phyloP scores from a whole-genome alignment of 345 rosid species.

The Cardamine occulta region DNA sequence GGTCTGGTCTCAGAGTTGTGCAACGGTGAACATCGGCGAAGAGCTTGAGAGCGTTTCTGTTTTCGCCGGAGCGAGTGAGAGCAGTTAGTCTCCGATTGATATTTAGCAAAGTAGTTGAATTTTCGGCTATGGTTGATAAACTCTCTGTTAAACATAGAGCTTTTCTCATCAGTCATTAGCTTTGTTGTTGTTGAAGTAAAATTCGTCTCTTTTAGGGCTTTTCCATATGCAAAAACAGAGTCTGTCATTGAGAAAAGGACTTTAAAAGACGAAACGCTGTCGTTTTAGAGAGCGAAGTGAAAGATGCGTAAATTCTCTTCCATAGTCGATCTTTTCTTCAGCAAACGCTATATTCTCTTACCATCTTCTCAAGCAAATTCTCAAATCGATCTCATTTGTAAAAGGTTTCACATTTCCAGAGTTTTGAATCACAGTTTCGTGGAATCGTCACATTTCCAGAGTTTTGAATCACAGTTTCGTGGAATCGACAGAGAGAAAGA shows the following conservation, averaged over 20 bases:
- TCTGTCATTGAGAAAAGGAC: neutral
- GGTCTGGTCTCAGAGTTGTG: constrained; percentile 56
- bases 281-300: constrained; percentile 18
- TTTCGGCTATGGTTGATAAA: constrained; percentile 26
- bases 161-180: constrained; percentile 43
- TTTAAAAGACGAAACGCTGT: constrained; percentile 12
- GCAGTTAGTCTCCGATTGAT: constrained; percentile 57
- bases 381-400: constrained; percentile 8
- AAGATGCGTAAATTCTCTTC: constrained; percentile 33
- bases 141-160: constrained; percentile 31
- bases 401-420: constrained; percentile 33
- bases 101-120: constrained; percentile 45
- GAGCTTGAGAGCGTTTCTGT: constrained; percentile 56
- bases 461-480: neutral
- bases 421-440: neutral
- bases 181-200: neutral
- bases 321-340: constrained; percentile 17
- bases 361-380: constrained; percentile 22
- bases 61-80: constrained; percentile 51
- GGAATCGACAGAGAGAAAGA: constrained; percentile 23
- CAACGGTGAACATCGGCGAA: constrained; percentile 52
- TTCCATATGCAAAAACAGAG: neutral
- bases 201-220: constrained; percentile 7
- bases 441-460: constrained; percentile 29
- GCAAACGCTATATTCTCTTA: constrained; percentile 18